phyloP scores from a whole-genome alignment of 495 filamentous ascomycete genomes.

The Peziza echinospora region DNA sequence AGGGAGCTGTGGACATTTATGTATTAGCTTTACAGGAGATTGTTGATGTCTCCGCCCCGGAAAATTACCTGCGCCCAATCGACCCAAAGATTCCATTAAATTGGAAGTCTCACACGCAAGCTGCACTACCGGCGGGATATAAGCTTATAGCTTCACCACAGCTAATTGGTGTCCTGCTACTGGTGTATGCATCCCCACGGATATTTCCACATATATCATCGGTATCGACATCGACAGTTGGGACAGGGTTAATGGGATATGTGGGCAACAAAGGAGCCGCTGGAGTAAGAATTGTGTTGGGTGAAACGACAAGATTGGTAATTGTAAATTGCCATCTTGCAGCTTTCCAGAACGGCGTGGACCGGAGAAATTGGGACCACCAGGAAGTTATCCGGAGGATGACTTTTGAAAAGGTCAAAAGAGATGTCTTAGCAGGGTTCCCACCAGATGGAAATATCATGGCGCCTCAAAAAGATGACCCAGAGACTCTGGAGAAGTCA shows the following conservation, averaged over 20 bases:
- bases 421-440: constrained; percentile 30
- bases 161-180: constrained; percentile 61
- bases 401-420: constrained; percentile 47
- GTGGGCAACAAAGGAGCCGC: constrained; percentile 93
- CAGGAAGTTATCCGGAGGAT: constrained; percentile 51
- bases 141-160: constrained; percentile 56
- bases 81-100: constrained; percentile 46
- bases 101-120: constrained; percentile 47
- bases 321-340: constrained; percentile 84
- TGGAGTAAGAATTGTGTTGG: constrained; percentile 58
- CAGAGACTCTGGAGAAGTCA: constrained; percentile 63
- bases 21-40: constrained; percentile 81
- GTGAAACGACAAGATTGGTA: constrained; percentile 69
- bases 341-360: constrained; percentile 58
- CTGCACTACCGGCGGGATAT: constrained; percentile 57
- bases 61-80: constrained; percentile 37
- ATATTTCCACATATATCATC: constrained; percentile 49
- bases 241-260: constrained; percentile 75
- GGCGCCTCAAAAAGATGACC: constrained; percentile 22
- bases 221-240: constrained; percentile 55
- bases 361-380: constrained; percentile 78
- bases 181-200: constrained; percentile 63
- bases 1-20: constrained; percentile 50
- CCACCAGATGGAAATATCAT: neutral
- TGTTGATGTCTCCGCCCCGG: constrained; percentile 53